Evolutionary conservation across 139 green algal species (phyloP), one percentile per base, ranked within the genome.

Genomic region (Gonium pectorale): DNA sequence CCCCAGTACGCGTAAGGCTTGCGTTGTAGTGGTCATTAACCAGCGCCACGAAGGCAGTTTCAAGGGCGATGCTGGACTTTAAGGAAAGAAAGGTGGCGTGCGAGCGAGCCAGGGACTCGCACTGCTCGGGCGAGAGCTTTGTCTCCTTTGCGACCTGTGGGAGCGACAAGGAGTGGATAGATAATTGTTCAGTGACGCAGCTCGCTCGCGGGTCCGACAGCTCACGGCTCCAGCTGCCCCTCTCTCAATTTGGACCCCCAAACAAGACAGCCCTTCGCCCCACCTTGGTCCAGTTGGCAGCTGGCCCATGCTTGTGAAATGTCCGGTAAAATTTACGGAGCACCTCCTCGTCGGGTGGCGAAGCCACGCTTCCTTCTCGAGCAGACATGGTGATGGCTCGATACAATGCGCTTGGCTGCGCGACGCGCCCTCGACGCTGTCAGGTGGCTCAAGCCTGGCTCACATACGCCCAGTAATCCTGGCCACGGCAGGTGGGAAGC

Each of bases 81-180:
- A 95, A 80, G 29, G 79, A 80, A 31, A 95, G 74, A 49, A 94
- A 94, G 35, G 85, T 70, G 3, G 84, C 49, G 66, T 94, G 86
- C 62, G 89, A 69, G 37, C 64, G 68, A 37, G 77, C 83, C 46
- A 95, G 85, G 24, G 72, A 67, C 79, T 92, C 90, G 41, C 92
- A 94, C 24, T 81, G 59, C 59, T 73, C 81, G 27, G 54, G 37
- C 4, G 81, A 26, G 43, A 80, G 37, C 24, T 66, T 63, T 0
- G 46, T 29, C 15, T 78, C 80, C 51, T 70, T 80, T 13, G 80
- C 59, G 21, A 83, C 33, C 60, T 83, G 40, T 64, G 46, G n/a
- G n/a, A n/a, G n/a, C n/a, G n/a, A n/a, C n/a, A n/a, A n/a, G n/a
- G n/a, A n/a, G n/a, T n/a, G n/a, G n/a, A n/a, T n/a, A n/a, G n/a